Evolutionary conservation across 2,329 filamentous ascomycete species (phyloP).

Genomic region (Ceratocystis harringtonii): DNA sequence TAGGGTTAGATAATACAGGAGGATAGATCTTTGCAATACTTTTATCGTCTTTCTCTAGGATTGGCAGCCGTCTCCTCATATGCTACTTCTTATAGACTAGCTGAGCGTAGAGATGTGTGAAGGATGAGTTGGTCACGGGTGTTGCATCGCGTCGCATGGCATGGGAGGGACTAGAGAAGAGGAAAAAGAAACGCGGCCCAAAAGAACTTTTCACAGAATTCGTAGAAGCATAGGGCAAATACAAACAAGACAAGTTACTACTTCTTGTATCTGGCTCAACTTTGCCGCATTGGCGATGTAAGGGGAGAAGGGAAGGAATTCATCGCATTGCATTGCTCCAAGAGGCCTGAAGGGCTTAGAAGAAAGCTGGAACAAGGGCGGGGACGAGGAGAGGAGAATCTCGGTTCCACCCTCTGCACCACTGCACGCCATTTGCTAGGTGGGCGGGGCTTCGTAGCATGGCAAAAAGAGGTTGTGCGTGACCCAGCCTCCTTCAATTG

Average conservation of each 20-base stretch:
- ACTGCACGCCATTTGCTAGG: not conserved
- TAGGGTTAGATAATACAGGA: not conserved
- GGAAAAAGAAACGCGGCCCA: not conserved
- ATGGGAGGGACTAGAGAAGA: not conserved
- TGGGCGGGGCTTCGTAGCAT: not conserved
- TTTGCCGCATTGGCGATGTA: conserved; percentile 1
- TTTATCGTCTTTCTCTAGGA: not conserved
- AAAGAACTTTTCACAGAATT: not conserved
- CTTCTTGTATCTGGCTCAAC: not conserved
- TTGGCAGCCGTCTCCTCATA: not conserved
- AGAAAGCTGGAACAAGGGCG: not conserved
- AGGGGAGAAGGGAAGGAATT: not conserved
- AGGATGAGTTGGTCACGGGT: not conserved
- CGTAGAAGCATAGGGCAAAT: not conserved
- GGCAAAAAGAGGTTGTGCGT: not conserved
- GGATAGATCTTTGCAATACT: too few relatives aligned
- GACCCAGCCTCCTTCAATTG: not conserved
- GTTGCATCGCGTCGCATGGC: not conserved
- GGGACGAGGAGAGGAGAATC: not conserved
- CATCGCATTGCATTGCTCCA: not conserved
- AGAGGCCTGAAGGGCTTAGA: not conserved
- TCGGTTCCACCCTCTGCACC: not conserved
- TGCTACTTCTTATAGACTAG: too few relatives aligned
- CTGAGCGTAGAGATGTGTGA: too few relatives aligned
- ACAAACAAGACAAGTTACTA: not conserved